Evolutionary conservation across 176 grass and related monocot genomes (phyloP), one percentile per base, ranked within the genome.

Genomic region (barley (Hordeum vulgare)): DNA sequence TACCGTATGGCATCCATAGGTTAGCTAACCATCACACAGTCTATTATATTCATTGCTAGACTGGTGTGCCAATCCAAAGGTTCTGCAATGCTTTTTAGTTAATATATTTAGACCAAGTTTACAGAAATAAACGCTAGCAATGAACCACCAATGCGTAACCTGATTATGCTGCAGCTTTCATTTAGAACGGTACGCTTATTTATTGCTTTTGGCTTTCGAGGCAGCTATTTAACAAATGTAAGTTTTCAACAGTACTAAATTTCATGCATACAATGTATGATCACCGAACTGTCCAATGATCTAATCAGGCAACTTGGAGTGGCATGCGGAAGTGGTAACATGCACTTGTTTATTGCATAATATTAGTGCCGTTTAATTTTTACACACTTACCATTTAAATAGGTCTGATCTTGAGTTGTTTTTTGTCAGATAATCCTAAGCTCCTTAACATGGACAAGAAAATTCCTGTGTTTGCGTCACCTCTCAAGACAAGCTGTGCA

Each of bases 401-500:
- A 66, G 64, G 65, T 33, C 69, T 92, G 63, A 86, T 67, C 28
- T 82, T 82, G 36, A 62, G 54, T 42, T 84, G 8, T 78, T 83
- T 13, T 70, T 90, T 59, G 26, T 57, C 67, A 85, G 71, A 91
- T 31, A 68, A 81, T 71, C 68, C 80, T 65, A 89, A 68, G 23
- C n/a, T 79, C 40, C 68, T 81, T 27, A 86, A 83, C 36, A 59
- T 39, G 40, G 80, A 64, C 15, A 88, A 79, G 77, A 59, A 85
- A 20, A 69, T 81, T 81, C 53, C 75, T 23, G 61, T 72, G 21
- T 91, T 83, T 67, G 42, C 54, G 81, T 89, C 89, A 71, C 87
- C 84, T 85, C 83, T 98, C 74, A 87, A 93, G 83, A 91, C 76
- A 90, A 84, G 28, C 74, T 82, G 4, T 66, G 29, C 77, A 78